Evolutionary conservation across 345 rosid species (phyloP).

Genomic region (Dipteronia dyeriana): DNA sequence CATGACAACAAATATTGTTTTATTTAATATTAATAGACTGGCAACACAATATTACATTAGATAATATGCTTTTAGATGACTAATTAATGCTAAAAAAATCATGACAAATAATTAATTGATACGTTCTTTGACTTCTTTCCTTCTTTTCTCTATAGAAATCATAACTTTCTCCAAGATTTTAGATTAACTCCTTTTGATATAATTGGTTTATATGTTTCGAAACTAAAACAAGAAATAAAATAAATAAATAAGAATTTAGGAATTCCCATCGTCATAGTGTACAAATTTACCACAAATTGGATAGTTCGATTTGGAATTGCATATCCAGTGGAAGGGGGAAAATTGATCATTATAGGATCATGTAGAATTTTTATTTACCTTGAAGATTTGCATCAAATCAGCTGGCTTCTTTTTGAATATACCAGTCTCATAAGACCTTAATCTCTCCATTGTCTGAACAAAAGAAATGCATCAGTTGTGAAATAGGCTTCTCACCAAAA

Average conservation of each 20-base stretch:
- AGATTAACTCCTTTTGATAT: neutral
- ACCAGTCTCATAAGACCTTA: constrained; percentile 82
- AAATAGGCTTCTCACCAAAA: constrained; percentile 13
- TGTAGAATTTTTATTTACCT: constrained; percentile 51
- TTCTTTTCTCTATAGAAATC: neutral
- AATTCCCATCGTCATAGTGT: neutral
- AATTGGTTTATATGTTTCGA: neutral
- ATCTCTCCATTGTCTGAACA: constrained; percentile 94
- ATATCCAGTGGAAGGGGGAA: neutral
- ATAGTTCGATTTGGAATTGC: neutral
- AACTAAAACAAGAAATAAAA: neutral
- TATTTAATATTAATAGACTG: no score
- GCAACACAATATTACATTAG: neutral
- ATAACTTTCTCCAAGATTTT: neutral
- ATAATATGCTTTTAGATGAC: neutral
- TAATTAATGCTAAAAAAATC: neutral
- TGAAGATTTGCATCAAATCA: constrained; percentile 91
- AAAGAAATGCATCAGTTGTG: constrained; percentile 6
- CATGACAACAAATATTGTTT: neutral
- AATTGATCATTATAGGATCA: constrained; percentile 4
- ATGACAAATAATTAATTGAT: neutral
- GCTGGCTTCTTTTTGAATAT: constrained; percentile 85
- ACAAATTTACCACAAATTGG: neutral
- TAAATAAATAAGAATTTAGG: neutral
- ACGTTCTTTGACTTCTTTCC: no score